Base-by-base conservation (phyloP, 2,329 filamentous ascomycete genomes). In the Aspergillus pseudoterreus region DNA sequence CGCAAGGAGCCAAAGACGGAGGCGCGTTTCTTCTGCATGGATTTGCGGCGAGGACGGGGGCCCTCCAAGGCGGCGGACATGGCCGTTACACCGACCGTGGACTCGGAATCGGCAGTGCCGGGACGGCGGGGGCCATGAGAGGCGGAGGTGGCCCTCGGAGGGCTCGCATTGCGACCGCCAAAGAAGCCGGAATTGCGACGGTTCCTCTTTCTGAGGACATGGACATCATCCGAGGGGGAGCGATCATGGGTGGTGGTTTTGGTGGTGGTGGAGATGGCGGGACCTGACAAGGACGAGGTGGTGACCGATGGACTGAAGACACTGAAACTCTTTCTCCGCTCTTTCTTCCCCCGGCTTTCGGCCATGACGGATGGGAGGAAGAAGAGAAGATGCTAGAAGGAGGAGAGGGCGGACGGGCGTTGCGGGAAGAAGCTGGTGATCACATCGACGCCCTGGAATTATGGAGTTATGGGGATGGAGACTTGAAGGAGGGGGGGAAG, bases 1-100 rank as follows among this genome's bases (percentile, higher is more conserved):
- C 78, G 76, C 46, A 84, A 67, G 1, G 82, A 84, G 36, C 80
- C 81, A 63, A 85, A 83, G 22, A 83, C 73, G 3, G 82, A 84
- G n/a, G 73, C 69, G 10, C 79, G 74, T 55, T 70, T 71, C 58
- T 73, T 77, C 57, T 75, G 73, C 12, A 75, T 57, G 15, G 72
- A 76, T 57, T 70, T 72, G 32, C 74, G 73, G 30, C 71, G 69
- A 24, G 67, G 66, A 17, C 66, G 72, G 42, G 62, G 50, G 4
- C 55, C 57, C 30, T 73, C 71, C 6, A 65, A 52, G 12, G 57
- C 53, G 17, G 58, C 50, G 21, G 63, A 53, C 35, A 59, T 57
- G 30, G 61, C 59, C 22, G 59, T 53, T 22, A 64, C 56, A 52
- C 54, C 55, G 42, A 55, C 55, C 10, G 59, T 54, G 21, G 59